Percentiles rank a stretch among this genome's conserved stretches.
These are phyloP conservation scores for Phaeosphaeria sp. DNA, from an alignment of 2,329 filamentous ascomycete species.

Conservation along the genomic window DNA sequence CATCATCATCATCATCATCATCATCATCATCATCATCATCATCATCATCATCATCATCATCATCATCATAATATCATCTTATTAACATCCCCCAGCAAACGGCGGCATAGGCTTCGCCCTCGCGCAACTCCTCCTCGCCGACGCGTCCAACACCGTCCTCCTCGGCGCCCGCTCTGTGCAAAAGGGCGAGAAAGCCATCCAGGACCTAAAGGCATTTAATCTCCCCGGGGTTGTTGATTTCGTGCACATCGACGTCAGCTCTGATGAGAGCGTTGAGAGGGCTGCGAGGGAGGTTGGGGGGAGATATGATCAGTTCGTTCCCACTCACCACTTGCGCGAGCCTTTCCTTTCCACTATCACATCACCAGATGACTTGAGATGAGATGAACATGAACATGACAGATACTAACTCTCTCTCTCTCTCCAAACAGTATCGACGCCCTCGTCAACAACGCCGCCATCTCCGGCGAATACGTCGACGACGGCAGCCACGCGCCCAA, in stretches of 20 bases:
- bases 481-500: slow-evolving; percentile 6
- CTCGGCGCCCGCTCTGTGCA: slow-evolving; percentile 20
- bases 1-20: background rate
- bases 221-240: slow-evolving; percentile 40
- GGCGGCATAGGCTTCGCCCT: slow-evolving; percentile 57
- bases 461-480: slow-evolving; percentile 12
- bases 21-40: too few species aligned
- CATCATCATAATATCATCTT: background rate
- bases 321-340: background rate
- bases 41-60: too few species aligned
- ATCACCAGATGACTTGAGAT: too few species aligned
- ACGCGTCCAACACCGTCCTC: slow-evolving; percentile 37
- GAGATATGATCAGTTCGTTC: slow-evolving; percentile 28
- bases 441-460: slow-evolving; percentile 49
- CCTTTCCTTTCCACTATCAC: background rate
- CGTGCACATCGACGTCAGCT: slow-evolving; percentile 51
- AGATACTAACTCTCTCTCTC: too few species aligned
- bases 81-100: slow-evolving; percentile 39
- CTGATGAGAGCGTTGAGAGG: slow-evolving; percentile 48
- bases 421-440: slow-evolving; percentile 40
- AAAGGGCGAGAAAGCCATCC: slow-evolving; percentile 32
- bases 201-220: slow-evolving; percentile 24
- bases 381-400: too few species aligned
- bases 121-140: slow-evolving; percentile 45
- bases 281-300: slow-evolving; percentile 39